Conservation (phyloP, 257 asterid species). For the Galeopsis tetrahit region DNA sequence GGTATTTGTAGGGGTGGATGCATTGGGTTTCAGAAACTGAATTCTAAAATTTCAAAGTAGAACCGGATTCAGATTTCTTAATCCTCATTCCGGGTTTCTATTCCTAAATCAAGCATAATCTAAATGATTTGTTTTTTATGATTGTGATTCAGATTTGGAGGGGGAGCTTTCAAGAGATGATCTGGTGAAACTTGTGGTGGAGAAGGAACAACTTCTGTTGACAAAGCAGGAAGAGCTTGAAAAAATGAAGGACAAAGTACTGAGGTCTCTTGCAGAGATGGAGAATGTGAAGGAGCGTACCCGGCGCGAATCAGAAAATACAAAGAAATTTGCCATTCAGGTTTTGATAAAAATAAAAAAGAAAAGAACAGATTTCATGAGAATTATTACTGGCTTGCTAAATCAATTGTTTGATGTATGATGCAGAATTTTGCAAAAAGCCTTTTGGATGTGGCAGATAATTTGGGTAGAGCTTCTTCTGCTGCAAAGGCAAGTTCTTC, state of each 20-base stretch:
- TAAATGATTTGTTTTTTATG: constrained; percentile 49
- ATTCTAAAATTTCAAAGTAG: too few relatives aligned
- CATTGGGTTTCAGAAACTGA: too few relatives aligned
- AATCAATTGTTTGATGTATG: constrained; percentile 13
- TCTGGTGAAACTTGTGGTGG: constrained; percentile 69
- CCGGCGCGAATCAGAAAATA: constrained; percentile 80
- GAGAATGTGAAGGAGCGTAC: constrained; percentile 80
- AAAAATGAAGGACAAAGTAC: constrained; percentile 69
- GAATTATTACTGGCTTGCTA: background rate
- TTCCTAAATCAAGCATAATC: too few relatives aligned
- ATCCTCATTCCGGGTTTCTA: too few relatives aligned
- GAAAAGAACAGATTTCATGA: background rate
- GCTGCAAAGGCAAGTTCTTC: constrained; percentile 83
- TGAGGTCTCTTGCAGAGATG: constrained; percentile 78
- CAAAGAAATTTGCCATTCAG: constrained; percentile 89
- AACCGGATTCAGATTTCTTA: too few relatives aligned
- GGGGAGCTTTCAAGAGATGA: constrained; percentile 75
- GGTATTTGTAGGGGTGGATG: too few relatives aligned
- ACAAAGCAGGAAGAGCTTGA: constrained; percentile 62
- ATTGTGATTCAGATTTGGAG: constrained; percentile 59
- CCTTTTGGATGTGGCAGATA: constrained; percentile 83
- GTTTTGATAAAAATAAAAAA: constrained; percentile 34
- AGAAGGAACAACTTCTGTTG: constrained; percentile 63
- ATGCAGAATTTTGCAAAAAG: constrained; percentile 83
- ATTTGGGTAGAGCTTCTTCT: constrained; percentile 83